Conservation (phyloP, 352 stramenopile genomes). For the Phytophthora sp. region DNA sequence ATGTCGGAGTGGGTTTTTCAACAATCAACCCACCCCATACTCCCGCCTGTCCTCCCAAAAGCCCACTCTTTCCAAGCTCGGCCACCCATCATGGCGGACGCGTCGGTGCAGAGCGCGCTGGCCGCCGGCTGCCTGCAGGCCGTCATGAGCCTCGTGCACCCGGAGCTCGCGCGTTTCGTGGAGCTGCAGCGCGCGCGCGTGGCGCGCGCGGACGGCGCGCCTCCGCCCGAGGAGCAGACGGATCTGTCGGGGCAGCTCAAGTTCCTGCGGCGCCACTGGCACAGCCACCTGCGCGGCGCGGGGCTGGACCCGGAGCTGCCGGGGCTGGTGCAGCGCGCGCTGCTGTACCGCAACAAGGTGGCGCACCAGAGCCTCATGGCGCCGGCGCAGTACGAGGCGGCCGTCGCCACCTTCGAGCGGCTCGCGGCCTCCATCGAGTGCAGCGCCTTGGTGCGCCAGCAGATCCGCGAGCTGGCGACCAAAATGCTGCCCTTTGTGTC, state of each 20-base stretch:
- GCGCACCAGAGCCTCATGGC: constrained; percentile 41
- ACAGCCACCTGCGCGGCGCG: constrained; percentile 40
- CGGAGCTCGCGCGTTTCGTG: constrained; percentile 43
- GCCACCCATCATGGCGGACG: constrained; percentile 5
- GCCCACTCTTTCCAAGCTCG: too few species aligned
- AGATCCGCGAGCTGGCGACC: constrained; percentile 36
- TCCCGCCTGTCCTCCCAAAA: too few species aligned
- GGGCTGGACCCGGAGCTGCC: constrained; percentile 32
- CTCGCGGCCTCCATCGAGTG: constrained; percentile 45
- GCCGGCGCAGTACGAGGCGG: constrained; percentile 31
- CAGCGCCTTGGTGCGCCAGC: constrained; percentile 26
- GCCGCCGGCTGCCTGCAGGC: constrained; percentile 45
- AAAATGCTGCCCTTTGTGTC: constrained; percentile 35
- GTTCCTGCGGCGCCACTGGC: constrained; percentile 45
- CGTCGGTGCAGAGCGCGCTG: constrained; percentile 17
- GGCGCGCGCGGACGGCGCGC: constrained; percentile 4
- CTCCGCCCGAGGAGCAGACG: constrained; percentile 19
- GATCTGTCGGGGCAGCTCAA: constrained; percentile 47
- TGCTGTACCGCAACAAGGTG: constrained; percentile 45
- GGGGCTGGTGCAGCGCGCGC: constrained; percentile 33
- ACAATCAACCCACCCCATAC: too few species aligned
- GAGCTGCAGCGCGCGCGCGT: constrained; percentile 41
- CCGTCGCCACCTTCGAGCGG: constrained; percentile 42
- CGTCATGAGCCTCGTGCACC: constrained; percentile 50
- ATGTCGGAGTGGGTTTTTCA: too few species aligned